These are phyloP conservation scores for Cladosporium sp. DNA, from an alignment of 2,329 filamentous ascomycete species.

Conservation along the genomic window DNA sequence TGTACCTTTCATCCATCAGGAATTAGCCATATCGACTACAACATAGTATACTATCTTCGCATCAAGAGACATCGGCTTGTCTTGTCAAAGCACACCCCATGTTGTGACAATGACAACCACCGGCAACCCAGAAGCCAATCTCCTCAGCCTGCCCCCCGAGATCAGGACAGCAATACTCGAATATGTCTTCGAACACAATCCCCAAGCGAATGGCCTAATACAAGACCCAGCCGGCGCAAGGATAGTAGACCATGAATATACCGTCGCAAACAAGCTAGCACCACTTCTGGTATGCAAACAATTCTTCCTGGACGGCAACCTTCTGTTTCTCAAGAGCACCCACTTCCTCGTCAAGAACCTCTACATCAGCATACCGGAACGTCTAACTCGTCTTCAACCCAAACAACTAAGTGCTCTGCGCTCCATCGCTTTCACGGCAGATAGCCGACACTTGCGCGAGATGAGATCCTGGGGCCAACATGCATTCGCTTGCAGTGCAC, in stretches of 20 bases:
- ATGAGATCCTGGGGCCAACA: conserved; percentile 29
- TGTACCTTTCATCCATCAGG: too few relatives aligned
- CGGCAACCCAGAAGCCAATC: not conserved
- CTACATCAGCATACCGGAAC: conserved; percentile 28
- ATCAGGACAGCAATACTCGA: conserved; percentile 33
- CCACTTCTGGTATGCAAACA: conserved; percentile 36
- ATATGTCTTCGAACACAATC: conserved; percentile 21
- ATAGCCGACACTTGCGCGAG: conserved; percentile 28
- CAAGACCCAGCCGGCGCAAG: conserved; percentile 18
- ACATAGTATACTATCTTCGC: too few relatives aligned
- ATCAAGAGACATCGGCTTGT: too few relatives aligned
- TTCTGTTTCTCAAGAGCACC: conserved; percentile 33
- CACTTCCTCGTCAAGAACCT: conserved; percentile 33
- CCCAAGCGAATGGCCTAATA: conserved; percentile 12
- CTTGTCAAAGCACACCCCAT: too few relatives aligned
- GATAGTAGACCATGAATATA: conserved; percentile 26
- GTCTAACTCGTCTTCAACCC: conserved; percentile 22
- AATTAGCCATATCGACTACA: too few relatives aligned
- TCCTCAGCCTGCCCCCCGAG: conserved; percentile 34
- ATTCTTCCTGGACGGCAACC: conserved; percentile 32
- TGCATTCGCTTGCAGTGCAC: conserved; percentile 29
- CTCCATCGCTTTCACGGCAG: conserved; percentile 28
- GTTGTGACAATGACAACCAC: too few relatives aligned
- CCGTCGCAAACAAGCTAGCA: conserved; percentile 24
- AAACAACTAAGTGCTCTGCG: conserved; percentile 31